phyloP scores from a whole-genome alignment of 2,329 filamentous ascomycete genomes.

The Neofusicoccum laricinum region DNA sequence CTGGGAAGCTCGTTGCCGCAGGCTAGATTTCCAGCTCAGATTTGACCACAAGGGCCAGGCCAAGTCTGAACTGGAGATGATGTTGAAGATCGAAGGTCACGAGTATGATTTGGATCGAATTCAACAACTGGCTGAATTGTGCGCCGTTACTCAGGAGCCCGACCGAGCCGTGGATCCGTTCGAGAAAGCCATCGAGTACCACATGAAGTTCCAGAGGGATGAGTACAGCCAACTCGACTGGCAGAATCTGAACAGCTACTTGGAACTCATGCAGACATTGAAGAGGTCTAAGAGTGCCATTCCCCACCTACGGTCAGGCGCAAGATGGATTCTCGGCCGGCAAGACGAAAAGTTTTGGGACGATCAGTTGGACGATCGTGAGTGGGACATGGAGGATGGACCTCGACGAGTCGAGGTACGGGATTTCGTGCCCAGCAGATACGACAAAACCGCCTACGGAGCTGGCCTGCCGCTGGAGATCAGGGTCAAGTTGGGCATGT shows the following conservation, averaged over 20 bases:
- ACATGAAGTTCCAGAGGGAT: constrained; percentile 40
- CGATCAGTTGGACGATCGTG: constrained; percentile 70
- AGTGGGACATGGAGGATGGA: constrained; percentile 76
- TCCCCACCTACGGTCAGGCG: constrained; percentile 65
- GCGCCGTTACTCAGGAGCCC: constrained; percentile 51
- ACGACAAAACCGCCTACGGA: constrained; percentile 63
- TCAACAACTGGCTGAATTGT: constrained; percentile 56
- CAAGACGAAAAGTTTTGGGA: constrained; percentile 77
- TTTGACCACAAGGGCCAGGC: constrained; percentile 35
- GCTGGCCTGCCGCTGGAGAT: constrained; percentile 74
- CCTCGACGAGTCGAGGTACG: constrained; percentile 62
- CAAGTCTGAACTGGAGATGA: constrained; percentile 51
- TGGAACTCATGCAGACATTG: constrained; percentile 62
- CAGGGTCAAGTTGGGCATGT: constrained; percentile 77
- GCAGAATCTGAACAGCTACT: constrained; percentile 82
- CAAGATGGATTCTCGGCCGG: constrained; percentile 80
- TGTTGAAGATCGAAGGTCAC: constrained; percentile 51
- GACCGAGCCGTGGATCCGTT: constrained; percentile 50
- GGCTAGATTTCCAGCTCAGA: constrained; percentile 55
- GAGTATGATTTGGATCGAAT: constrained; percentile 51
- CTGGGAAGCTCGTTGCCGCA: constrained; percentile 53
- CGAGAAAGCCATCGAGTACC: constrained; percentile 51
- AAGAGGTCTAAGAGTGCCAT: constrained; percentile 68
- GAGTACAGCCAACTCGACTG: constrained; percentile 58
- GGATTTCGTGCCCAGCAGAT: constrained; percentile 57